These are phyloP conservation scores for Sequoia sempervirens DNA, from an alignment of 75 land plant genomes.

Conservation along the genomic window DNA sequence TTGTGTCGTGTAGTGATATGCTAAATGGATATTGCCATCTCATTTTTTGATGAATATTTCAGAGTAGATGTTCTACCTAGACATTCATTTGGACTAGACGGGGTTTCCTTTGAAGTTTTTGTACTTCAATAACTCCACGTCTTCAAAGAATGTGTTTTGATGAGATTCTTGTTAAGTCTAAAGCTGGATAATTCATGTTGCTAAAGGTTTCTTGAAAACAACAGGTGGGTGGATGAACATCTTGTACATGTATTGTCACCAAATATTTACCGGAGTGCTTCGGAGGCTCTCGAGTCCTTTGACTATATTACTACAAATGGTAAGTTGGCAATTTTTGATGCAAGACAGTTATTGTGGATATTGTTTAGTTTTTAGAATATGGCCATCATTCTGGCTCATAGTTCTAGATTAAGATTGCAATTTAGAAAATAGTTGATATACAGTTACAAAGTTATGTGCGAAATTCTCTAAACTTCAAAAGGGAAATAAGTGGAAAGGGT, in stretches of 20 bases:
- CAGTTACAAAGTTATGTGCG: background rate
- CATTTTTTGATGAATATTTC: background rate
- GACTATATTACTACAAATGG: conserved; percentile 93
- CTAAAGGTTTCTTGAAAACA: conserved; percentile 1
- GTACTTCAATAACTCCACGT: background rate
- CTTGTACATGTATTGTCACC: conserved; percentile 96
- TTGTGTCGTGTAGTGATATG: background rate
- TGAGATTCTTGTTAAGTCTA: conserved; percentile 1
- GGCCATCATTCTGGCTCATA: background rate
- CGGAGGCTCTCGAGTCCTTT: conserved; percentile 93
- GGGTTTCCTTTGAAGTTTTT: background rate
- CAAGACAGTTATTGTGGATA: background rate
- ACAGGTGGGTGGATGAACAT: conserved; percentile 98
- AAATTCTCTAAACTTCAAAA: background rate
- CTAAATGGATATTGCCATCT: background rate
- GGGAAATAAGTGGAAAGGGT: background rate
- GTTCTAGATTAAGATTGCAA: background rate
- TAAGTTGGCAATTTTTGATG: conserved; percentile 23
- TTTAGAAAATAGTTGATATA: background rate
- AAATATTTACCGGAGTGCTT: conserved; percentile 79
- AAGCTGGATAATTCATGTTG: background rate
- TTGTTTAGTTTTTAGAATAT: background rate
- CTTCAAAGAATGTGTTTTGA: background rate
- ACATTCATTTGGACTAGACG: background rate
- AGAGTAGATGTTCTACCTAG: background rate